phyloP scores from a whole-genome alignment of 2,329 filamentous ascomycete species.

The Coniella lustricola region DNA sequence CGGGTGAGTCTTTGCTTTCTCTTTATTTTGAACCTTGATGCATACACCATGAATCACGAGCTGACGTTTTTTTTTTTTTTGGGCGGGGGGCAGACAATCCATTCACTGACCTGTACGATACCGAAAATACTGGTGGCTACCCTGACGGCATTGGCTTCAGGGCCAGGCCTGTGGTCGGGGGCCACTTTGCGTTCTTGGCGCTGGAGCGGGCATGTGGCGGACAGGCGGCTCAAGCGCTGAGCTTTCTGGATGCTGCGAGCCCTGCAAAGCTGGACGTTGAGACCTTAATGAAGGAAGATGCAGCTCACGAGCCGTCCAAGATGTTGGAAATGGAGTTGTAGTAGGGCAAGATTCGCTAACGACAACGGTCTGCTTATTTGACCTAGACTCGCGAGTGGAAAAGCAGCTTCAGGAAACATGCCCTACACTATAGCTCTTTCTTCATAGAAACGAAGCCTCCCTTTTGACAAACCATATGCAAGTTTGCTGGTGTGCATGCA shows the following conservation, averaged over 20 bases:
- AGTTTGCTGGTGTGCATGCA: no score
- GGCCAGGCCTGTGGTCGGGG: constrained; percentile 75
- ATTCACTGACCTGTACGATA: constrained; percentile 76
- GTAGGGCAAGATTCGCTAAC: not conserved
- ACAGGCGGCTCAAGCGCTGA: constrained; percentile 51
- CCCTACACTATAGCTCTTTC: no score
- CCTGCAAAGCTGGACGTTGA: constrained; percentile 29
- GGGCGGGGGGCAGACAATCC: constrained; percentile 52
- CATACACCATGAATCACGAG: no score
- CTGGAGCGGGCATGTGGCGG: constrained; percentile 73
- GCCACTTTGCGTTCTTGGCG: constrained; percentile 80
- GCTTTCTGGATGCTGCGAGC: constrained; percentile 36
- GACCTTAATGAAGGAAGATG: constrained; percentile 21
- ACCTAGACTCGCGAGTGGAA: no score
- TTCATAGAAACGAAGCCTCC: no score
- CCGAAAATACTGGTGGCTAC: constrained; percentile 68
- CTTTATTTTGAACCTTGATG: not conserved
- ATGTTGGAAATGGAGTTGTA: constrained; percentile 12
- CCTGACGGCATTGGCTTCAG: constrained; percentile 65
- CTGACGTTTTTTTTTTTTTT: no score
- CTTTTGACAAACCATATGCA: no score
- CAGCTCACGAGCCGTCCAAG: constrained; percentile 12
- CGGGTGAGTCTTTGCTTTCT: constrained; percentile 34
- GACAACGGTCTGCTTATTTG: no score
- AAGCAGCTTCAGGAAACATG: no score